Evolutionary conservation across 1,139 yeast genomes (phyloP), one percentile per base, ranked within the genome.

Genomic region (Hyphopichia pseudoburtonii): DNA sequence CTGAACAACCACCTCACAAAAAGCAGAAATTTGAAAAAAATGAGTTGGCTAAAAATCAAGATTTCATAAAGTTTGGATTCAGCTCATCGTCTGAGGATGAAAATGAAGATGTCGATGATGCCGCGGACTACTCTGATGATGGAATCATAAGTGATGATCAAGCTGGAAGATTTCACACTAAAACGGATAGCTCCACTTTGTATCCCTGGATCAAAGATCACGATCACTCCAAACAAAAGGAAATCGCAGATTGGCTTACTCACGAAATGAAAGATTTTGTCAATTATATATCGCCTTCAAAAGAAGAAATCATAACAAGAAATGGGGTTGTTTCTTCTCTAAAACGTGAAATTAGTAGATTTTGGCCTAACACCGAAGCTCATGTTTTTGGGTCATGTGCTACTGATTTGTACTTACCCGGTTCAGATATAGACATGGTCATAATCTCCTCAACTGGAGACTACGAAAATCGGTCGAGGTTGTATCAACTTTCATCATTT

Each of bases 401-500:
- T 1, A 90, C 98, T 0, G 97, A 90, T 56, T 66, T 94, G 44
- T 92, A 90, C 52, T 67, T 94, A 17, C 98, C 98, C 0, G 96
- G 96, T 1, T 88, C 97, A 0, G 99, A 94, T 68, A 89, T 94
- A 25, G 99, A 94, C 62, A 82, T 94, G 82, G 97, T 90, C 30
- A 77, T 94, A 19, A 70, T 83, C 7, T 85, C 96, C 9, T 65
- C 70, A 14, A 59, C 70, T 3, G 84, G 86, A 3, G 76, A 76
- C 47, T 82, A 84, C 54, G 94, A 82, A 46, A 77, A 75, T 41
- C 74, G 88, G 50, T 76, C 80, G 17, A 71, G 81, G 33, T 64
- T 94, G 33, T 89, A 85, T 57, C 85, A 85, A 48, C 67, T 92
- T 12, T 82, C 96, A 2, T 78, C 92, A 7, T 78, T 73, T 53